Base-by-base conservation (phyloP, 1,284 basidiomycete species). In the Cerioporus squamosus region DNA sequence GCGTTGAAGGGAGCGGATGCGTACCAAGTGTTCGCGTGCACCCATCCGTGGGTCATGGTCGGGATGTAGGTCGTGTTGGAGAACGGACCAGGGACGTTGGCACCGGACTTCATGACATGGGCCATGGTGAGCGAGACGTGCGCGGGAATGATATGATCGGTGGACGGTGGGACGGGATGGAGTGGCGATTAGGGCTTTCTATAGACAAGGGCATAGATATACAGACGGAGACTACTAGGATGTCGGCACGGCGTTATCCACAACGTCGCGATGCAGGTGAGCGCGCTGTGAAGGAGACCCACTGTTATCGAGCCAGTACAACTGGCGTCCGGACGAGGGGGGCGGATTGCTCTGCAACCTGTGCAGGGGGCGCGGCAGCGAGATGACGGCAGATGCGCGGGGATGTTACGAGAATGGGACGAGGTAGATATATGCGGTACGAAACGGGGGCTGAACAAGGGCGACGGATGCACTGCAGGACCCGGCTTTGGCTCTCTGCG, bases 121-220 rank as follows among this genome's bases (percentile, higher is more conserved):
- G 57, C 56, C 58, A 53, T 53, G 40, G 18, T 44, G 31, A 43
- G 44, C 9, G 33, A 23, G 18, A 33, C 17, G 33, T 8, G 53
- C n/a, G n/a, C n/a, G n/a, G n/a, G n/a, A 31, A 17, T 31, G 55
- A 55, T 59, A 64, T 55, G 40, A 55, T 45, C 36, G 63, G 58
- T 17, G 55, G 55, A 26, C 47, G 59, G 44, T 53, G 49, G 17
- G 51, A 44, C 26, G 43, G 43, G 50, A 31, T 51, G 50, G 26
- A 51, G 22, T 40, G 40, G 33, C 33, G 58, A 59, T 60, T 58
- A 62, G 43, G 50, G 55, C 47, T 44, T 51, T 55, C 56, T 57
- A 60, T 58, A 55, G 50, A 53, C 42, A 63, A 60, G 63, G 46
- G 66, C 66, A 67, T 67, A 64, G 63, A 67, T 62, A 61, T 67